Evolutionary conservation across 768 basidiomycete species (phyloP), one percentile per base, ranked within the genome.

Genomic region (Leccinellum luteum): DNA sequence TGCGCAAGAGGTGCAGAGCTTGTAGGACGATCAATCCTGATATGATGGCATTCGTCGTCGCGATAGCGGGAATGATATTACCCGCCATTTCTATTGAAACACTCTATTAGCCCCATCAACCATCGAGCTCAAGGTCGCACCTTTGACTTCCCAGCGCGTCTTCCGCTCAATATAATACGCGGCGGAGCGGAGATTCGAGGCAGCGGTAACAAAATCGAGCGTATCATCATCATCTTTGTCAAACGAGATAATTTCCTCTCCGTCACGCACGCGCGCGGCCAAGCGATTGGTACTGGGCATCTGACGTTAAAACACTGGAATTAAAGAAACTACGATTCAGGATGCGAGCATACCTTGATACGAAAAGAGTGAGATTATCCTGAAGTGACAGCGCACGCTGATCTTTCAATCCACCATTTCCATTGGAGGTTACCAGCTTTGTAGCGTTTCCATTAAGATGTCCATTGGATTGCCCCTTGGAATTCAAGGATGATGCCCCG

Each of bases 211-310:
- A 66, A 99, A 98, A 74, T 98, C 94, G 3, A 99, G 82, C 0
- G 94, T 89, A 65, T 98, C 97, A 31, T 95, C 92, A 67, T 98
- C 97, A 67, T 99, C 97, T 71, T 99, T 99, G 78, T 99, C 97
- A 64, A 98, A 98, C 1, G 87, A 76, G 51, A 97, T 90, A 0
- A 79, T 87, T 15, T 83, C 79, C 74, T 92, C 82, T 19, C 88
- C 83, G 61, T 79, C 74, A 51, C 78, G 79, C 15, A 93, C 73
- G 19, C 92, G 86, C 3, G 75, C 74, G 6, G 92, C 85, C 3
- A 98, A 78, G 6, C 88, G 85, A 48, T 88, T 83, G n/a, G 90
- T 87, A 66, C 96, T 98, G 64, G 28, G 21, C 23, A 21, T 41
- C 9, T 48, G 27, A 28, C 3, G 48, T 71, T 49, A 68, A 60